Evolutionary conservation across 2,329 filamentous ascomycete genomes (phyloP), one percentile per base, ranked within the genome.

Genomic region (Penicillium oxalicum): DNA sequence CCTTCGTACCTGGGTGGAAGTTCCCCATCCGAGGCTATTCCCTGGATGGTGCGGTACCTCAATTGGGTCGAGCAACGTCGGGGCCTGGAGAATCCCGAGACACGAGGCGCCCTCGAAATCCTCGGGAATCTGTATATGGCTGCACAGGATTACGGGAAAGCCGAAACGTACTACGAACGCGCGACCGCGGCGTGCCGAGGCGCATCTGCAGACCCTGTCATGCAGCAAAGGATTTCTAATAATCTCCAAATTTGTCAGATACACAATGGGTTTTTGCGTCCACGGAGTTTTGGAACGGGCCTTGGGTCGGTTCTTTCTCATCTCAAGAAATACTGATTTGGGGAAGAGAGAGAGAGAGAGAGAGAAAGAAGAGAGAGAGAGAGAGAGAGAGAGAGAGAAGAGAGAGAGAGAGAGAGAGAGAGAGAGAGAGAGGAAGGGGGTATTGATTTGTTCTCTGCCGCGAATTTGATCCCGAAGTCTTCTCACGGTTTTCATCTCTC

Each of bases 31-130:
- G 61, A 64, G 8, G 43, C 51, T 1, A 45, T 56, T 9, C 63
- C 63, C 1, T 65, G 63, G 63, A 34, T 66, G 13, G 27, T 43
- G 2, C 60, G 63, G n/a, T 65, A 62, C 47, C 48, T 65, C 18
- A 44, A 48, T 8, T 66, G 63, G 63, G 52, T 54, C 3, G 59
- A 62, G 40, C 40, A 44, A 3, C 56, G 58, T 25, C 57, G 56
- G 43, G 61, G 62, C 28, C 37, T 47, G 9, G 49, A 56, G 2
- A 55, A 55, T 13, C 52, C 50, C 1, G 63, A 66, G n/a, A 56
- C 58, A 0, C 56, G 56, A 18, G 45, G 50, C 6, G 50, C 58
- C 2, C 46, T 65, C 9, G 48, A 52, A 25, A 48, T 64, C 46
- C 42, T 66, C 5, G 63, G 47, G 0, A 61, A 51, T 25, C 26